phyloP scores from a whole-genome alignment of 306 rosid genomes.

The Prunus persica region DNA sequence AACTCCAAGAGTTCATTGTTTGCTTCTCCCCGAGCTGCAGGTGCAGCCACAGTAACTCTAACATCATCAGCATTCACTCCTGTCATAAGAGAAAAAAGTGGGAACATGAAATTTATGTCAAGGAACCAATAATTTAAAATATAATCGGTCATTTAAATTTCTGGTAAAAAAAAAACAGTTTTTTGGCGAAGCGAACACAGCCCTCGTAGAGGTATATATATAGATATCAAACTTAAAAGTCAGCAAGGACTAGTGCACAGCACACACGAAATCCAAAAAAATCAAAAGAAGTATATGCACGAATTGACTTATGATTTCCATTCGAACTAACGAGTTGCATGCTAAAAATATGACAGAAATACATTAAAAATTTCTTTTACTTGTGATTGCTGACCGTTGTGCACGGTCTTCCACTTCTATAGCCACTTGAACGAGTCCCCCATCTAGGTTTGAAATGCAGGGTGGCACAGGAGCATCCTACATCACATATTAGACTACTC shows the following conservation, averaged over 20 bases:
- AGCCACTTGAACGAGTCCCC: conserved; percentile 98
- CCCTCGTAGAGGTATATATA: background rate
- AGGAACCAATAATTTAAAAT: background rate
- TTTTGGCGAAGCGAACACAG: background rate
- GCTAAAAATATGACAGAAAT: conserved; percentile 3
- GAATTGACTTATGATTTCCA: background rate
- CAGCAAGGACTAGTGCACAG: background rate
- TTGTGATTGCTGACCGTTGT: conserved; percentile 91
- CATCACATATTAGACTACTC: background rate
- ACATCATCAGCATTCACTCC: conserved; percentile 99
- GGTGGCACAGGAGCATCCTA: conserved; percentile 99
- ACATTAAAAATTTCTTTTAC: conserved; percentile 42
- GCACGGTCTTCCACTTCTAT: conserved; percentile 99
- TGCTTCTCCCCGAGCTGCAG: conserved; percentile 98
- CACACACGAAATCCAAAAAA: background rate
- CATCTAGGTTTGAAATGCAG: conserved; percentile 86
- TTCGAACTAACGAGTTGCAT: background rate
- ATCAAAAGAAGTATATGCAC: background rate
- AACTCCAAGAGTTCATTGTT: conserved; percentile 95
- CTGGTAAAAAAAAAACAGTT: background rate
- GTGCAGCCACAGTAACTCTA: conserved; percentile 91
- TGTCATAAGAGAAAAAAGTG: conserved; percentile 15
- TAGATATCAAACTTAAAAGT: background rate
- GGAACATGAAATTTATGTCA: conserved; percentile 6
- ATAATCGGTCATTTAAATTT: background rate